Base-by-base conservation (phyloP, 2,329 filamentous ascomycete species). In the Talaromyces sp. region DNA sequence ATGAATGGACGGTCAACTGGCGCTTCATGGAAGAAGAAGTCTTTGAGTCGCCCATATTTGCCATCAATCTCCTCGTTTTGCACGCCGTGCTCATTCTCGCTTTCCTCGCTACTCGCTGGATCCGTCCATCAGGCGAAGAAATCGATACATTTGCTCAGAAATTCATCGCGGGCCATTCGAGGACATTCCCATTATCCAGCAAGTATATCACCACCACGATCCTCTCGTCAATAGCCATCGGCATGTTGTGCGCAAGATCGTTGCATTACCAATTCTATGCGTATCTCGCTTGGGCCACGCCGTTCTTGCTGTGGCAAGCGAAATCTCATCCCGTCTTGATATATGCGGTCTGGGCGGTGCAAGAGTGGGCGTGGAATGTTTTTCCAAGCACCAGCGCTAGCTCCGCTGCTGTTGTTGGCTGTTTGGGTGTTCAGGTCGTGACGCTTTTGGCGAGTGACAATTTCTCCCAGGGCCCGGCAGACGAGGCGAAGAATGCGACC, bases 1-100 rank as follows among this genome's bases (percentile, higher is more conserved):
- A 93, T 82, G 92, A 93, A 77, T 99, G 95, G 95, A 99, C 95
- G 0, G 95, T 99, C 68, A 99, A 99, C 76, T 99, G 95, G 95
- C 87, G 93, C 60, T 98, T 98, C 74, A 78, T 97, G n/a, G 88
- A 90, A 16, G 92, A 97, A 76, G 85, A 90, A 6, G 76, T 80
- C 0, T 99, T 99, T 70, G 83, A 96, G 54, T 89, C 86, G 68
- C 84, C 80, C 64, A 73, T 79, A 1, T 96, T 96, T 72, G 86
- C 92, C 28, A 69, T 88, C 18, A 75, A 78, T 14, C 82, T 97
- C 58, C 81, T 96, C 28, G 81, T 76, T 1, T 72, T 85, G 61
- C 92, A 97, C 73, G 79, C 81, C 28, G 74, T 80, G 8, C 80
- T 92, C n/a, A 82, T 97, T 25, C 69, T 81, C 28, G 73, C 84